Evolutionary conservation across 331 rosid species (phyloP).

Genomic region (Quercus phellos): DNA sequence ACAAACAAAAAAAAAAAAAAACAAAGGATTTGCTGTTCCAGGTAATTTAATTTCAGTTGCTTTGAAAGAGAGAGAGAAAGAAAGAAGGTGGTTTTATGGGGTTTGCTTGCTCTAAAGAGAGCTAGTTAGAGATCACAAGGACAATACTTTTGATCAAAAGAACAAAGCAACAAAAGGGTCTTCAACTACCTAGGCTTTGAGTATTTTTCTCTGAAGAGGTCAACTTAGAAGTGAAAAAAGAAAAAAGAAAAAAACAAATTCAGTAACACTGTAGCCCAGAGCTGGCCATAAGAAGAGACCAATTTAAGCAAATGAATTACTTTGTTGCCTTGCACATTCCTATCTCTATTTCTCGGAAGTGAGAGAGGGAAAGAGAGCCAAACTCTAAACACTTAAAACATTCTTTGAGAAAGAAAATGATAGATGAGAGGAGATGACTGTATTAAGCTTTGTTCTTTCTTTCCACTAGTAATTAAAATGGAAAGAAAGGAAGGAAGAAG

Average conservation of each 20-base stretch:
- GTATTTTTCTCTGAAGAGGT: constrained; percentile 7
- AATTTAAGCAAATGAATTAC: constrained; percentile 28
- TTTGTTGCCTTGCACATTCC: constrained; percentile 17
- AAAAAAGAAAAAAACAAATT: neutral
- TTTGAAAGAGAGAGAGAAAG: neutral
- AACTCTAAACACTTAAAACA: constrained; percentile 11
- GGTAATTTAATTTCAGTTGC: neutral
- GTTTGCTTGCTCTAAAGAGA: neutral
- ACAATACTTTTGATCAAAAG: constrained; percentile 11
- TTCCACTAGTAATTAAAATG: constrained; percentile 12
- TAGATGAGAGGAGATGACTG: constrained; percentile 5
- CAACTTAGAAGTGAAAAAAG: constrained; percentile 14
- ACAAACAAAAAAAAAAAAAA: no score
- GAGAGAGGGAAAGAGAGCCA: constrained; percentile 24
- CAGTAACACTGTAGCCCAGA: constrained; percentile 22
- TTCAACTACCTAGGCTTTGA: constrained; percentile 8
- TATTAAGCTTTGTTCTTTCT: neutral
- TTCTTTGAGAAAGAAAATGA: constrained; percentile 9
- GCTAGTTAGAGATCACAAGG: neutral
- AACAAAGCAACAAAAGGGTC: neutral
- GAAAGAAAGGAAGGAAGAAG: constrained; percentile 6
- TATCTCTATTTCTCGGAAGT: constrained; percentile 27
- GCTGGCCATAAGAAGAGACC: constrained; percentile 14
- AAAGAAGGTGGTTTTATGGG: neutral
- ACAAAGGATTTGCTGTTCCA: neutral